Percentiles rank a stretch among this genome's conserved stretches.
phyloP scores from a whole-genome alignment of 2,329 filamentous ascomycete species.

The Diaporthe citri region DNA sequence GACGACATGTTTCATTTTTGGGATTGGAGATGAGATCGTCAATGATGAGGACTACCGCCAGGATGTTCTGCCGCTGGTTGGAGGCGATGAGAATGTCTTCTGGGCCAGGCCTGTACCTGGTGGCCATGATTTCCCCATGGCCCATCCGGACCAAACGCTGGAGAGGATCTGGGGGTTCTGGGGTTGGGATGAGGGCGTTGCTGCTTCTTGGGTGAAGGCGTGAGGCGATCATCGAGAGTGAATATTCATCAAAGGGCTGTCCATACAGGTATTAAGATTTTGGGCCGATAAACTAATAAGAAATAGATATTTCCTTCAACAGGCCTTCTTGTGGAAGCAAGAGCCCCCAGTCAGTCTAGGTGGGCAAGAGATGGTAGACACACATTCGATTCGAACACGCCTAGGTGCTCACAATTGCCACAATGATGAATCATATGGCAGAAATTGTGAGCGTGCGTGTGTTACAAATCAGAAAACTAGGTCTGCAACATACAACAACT shows the following conservation, averaged over 20 bases:
- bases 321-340: background rate
- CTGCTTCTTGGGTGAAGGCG: slow-evolving; percentile 29
- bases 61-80: slow-evolving; percentile 64
- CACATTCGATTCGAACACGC: no score
- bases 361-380: no score
- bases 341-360: no score
- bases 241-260: no score
- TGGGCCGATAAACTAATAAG: no score
- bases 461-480: no score
- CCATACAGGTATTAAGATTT: no score
- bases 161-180: slow-evolving; percentile 63
- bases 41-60: slow-evolving; percentile 61
- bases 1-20: slow-evolving; percentile 66
- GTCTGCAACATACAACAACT: no score
- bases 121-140: slow-evolving; percentile 74
- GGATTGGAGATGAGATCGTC: slow-evolving; percentile 65
- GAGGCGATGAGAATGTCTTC: slow-evolving; percentile 60
- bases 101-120: slow-evolving; percentile 65
- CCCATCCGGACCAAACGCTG: slow-evolving; percentile 60
- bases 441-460: no score
- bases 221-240: background rate
- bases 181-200: slow-evolving; percentile 45
- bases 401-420: no score
- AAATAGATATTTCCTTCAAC: background rate
- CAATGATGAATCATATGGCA: no score